Percentiles rank a stretch among this genome's conserved stretches.
These are phyloP conservation scores for Gyrodon lividus DNA, from an alignment of 768 basidiomycete species.

Conservation along the genomic window DNA sequence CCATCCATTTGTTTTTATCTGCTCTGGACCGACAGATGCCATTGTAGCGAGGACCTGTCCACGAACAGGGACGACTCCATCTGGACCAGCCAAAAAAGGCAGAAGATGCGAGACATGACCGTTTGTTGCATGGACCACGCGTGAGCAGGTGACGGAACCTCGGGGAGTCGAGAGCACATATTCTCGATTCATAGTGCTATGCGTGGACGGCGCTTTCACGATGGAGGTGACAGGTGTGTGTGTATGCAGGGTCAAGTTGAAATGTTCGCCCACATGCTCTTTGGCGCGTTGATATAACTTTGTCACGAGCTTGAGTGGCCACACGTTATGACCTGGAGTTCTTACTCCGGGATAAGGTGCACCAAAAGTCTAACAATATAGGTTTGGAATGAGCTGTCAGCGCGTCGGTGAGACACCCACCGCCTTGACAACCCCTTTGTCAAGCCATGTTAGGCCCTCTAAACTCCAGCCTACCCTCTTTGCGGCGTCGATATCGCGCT, in stretches of 20 bases:
- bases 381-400: not conserved
- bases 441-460: conserved; percentile 45
- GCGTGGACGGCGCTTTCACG: conserved; percentile 7
- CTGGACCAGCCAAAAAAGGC: conserved; percentile 55
- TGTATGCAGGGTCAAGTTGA: conserved; percentile 63
- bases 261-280: conserved; percentile 20
- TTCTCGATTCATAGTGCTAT: not conserved
- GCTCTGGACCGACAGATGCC: conserved; percentile 37
- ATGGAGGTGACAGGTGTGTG: conserved; percentile 65
- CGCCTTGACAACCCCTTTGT: conserved; percentile 43
- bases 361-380: conserved; percentile 26
- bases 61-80: conserved; percentile 65
- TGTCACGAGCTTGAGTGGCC: conserved; percentile 81
- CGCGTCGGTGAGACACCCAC: conserved; percentile 34
- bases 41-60: conserved; percentile 60
- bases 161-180: conserved; percentile 50
- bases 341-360: conserved; percentile 51
- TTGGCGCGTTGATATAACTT: conserved; percentile 51
- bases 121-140: conserved; percentile 86
- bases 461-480: conserved; percentile 49
- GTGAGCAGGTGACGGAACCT: conserved; percentile 57
- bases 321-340: conserved; percentile 62
- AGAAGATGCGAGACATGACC: conserved; percentile 77
- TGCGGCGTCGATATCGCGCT: conserved; percentile 53
- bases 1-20: conserved; percentile 48